A percentile compares a stretch with the other conserved stretches of the same genome.
phyloP scores from a whole-genome alignment of 148 eudicot genomes.

The Rhododendron henanense region DNA sequence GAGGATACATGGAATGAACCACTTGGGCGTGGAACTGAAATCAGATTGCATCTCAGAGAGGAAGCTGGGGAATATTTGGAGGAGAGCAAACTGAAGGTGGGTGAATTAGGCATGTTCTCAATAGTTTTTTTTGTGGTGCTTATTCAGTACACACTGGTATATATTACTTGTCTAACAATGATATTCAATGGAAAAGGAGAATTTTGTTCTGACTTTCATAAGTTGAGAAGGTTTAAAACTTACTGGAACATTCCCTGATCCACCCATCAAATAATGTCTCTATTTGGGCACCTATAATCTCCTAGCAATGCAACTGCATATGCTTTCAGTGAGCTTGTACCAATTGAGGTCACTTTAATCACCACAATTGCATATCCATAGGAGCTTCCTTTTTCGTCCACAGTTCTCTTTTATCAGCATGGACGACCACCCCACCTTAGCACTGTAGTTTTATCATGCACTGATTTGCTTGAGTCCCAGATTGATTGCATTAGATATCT shows the following conservation, averaged over 20 bases:
- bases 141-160: neutral
- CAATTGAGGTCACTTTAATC: neutral
- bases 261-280: neutral
- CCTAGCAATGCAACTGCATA: neutral
- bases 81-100: slow-evolving; percentile 80
- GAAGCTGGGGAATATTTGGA: slow-evolving; percentile 96
- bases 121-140: neutral
- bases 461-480: neutral
- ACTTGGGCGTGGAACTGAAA: slow-evolving; percentile 98
- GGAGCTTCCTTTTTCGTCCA: neutral
- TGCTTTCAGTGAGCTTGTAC: neutral
- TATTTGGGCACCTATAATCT: neutral
- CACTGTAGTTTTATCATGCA: neutral
- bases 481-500: neutral
- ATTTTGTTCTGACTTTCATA: neutral
- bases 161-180: neutral
- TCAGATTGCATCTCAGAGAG: slow-evolving; percentile 91
- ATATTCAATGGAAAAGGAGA: neutral
- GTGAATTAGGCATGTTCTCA: neutral
- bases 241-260: neutral
- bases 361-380: neutral
- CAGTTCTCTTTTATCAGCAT: neutral
- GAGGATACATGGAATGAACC: slow-evolving; percentile 97
- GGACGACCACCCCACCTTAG: neutral
- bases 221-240: neutral